A percentile compares a stretch with the other conserved stretches of the same genome.
phyloP scores from a whole-genome alignment of 2,329 filamentous ascomycete species.

The Metarhizium robertsii region DNA sequence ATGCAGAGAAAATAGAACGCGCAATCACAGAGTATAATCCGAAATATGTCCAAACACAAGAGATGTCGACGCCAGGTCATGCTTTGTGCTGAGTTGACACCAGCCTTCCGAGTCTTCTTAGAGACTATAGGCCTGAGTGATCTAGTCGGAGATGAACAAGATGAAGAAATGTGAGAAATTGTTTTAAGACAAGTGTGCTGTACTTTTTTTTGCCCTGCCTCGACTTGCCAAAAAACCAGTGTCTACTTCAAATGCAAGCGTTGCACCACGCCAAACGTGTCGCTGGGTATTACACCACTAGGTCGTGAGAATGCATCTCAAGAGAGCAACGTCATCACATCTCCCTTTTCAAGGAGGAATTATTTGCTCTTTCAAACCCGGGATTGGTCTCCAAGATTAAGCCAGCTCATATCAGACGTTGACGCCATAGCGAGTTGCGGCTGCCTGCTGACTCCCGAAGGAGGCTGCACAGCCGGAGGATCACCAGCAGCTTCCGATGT shows the following conservation, averaged over 20 bases:
- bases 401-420: conserved; percentile 67
- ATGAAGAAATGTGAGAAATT: background rate
- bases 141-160: background rate
- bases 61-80: conserved; percentile 19
- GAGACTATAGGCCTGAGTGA: background rate
- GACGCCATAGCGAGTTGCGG: conserved; percentile 41
- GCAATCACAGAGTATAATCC: conserved; percentile 19
- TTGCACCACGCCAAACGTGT: background rate
- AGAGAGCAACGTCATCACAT: background rate
- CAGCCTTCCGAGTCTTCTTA: background rate
- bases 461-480: conserved; percentile 19
- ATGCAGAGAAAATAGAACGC: conserved; percentile 21
- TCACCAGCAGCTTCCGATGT: conserved; percentile 30
- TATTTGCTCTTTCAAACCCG: conserved; percentile 8
- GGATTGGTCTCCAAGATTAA: conserved; percentile 53
- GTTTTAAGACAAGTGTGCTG: background rate
- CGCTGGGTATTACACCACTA: background rate
- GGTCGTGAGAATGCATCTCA: background rate
- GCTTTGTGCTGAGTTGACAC: conserved; percentile 9
- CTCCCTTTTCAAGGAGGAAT: background rate
- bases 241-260: background rate
- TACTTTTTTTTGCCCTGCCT: background rate
- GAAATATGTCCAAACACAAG: conserved; percentile 21
- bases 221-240: background rate
- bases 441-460: conserved; percentile 33